A percentile compares a stretch with the other conserved stretches of the same genome.
Conservation (phyloP, 768 basidiomycete species). For the Leccinellum albellum region DNA sequence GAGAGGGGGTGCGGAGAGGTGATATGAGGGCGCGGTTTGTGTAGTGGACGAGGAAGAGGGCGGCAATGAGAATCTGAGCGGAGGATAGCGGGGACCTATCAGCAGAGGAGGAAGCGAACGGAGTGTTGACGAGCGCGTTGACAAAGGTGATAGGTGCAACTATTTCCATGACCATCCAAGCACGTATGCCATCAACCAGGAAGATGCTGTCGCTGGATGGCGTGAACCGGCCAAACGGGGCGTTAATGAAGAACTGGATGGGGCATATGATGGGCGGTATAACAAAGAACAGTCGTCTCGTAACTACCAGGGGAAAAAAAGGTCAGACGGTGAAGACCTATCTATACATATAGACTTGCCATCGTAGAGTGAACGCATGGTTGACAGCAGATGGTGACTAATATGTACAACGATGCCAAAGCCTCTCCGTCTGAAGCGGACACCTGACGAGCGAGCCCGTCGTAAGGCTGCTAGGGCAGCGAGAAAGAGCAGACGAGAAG, state of each 20-base stretch:
- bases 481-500: neutral
- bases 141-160: conserved; percentile 56
- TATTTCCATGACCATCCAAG: conserved; percentile 83
- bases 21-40: conserved; percentile 77
- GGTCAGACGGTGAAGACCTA: conserved; percentile 8
- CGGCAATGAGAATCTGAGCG: conserved; percentile 49
- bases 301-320: conserved; percentile 25
- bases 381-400: conserved; percentile 22
- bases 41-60: conserved; percentile 73
- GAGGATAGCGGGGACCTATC: conserved; percentile 30
- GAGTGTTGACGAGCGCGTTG: conserved; percentile 45
- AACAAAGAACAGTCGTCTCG: conserved; percentile 46
- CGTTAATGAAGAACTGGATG: conserved; percentile 52
- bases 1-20: conserved; percentile 74
- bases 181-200: conserved; percentile 52
- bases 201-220: conserved; percentile 43
- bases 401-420: conserved; percentile 38
- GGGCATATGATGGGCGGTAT: conserved; percentile 36
- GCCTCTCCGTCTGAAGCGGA: conserved; percentile 55
- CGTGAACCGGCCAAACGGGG: conserved; percentile 79
- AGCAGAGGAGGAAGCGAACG: conserved; percentile 38
- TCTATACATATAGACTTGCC: neutral
- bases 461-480: conserved; percentile 36
- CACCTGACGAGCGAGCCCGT: conserved; percentile 42
- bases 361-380: neutral